Evolutionary conservation across 495 filamentous ascomycete genomes (phyloP).

Genomic region (Annulohypoxylon moriforme): DNA sequence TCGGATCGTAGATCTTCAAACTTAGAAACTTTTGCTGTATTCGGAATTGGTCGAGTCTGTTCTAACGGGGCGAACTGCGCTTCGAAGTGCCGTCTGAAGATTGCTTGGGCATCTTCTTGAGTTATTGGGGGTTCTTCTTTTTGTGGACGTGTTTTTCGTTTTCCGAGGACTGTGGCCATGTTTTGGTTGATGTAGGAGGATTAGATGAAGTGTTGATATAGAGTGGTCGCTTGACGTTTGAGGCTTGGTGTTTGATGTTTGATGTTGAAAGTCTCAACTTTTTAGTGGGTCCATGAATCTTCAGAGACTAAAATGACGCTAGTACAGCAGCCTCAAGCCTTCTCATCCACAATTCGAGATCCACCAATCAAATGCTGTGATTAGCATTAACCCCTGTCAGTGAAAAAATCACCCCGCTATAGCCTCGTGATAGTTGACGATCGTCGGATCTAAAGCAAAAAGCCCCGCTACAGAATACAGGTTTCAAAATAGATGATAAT

Average conservation of each 20-base stretch:
- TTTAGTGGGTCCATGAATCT: slow-evolving; percentile 24
- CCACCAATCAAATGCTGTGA: slow-evolving; percentile 30
- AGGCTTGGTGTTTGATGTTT: not conserved
- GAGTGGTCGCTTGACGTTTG: slow-evolving; percentile 2
- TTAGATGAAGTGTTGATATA: not conserved
- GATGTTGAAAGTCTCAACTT: slow-evolving; percentile 33
- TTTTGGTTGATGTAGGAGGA: slow-evolving; percentile 2
- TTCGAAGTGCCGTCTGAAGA: slow-evolving; percentile 87
- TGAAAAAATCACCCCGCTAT: slow-evolving; percentile 37
- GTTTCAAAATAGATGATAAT: not conserved
- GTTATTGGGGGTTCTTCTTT: slow-evolving; percentile 40
- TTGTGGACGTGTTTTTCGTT: slow-evolving; percentile 53
- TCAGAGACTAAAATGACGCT: not conserved
- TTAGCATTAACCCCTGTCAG: slow-evolving; percentile 15
- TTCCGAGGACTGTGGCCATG: slow-evolving; percentile 56
- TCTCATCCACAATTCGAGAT: not conserved
- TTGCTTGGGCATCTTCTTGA: slow-evolving; percentile 54
- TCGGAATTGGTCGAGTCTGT: slow-evolving; percentile 45
- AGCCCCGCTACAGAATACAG: slow-evolving; percentile 3
- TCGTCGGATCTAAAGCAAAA: no score
- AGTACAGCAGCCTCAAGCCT: slow-evolving; percentile 1
- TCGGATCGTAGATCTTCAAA: slow-evolving; percentile 36
- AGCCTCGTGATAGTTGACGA: slow-evolving; percentile 21
- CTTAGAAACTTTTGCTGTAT: slow-evolving; percentile 24
- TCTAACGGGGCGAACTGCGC: slow-evolving; percentile 80